Conservation (phyloP, 2,329 filamentous ascomycete species). For the Sclerotinia subarctica region DNA sequence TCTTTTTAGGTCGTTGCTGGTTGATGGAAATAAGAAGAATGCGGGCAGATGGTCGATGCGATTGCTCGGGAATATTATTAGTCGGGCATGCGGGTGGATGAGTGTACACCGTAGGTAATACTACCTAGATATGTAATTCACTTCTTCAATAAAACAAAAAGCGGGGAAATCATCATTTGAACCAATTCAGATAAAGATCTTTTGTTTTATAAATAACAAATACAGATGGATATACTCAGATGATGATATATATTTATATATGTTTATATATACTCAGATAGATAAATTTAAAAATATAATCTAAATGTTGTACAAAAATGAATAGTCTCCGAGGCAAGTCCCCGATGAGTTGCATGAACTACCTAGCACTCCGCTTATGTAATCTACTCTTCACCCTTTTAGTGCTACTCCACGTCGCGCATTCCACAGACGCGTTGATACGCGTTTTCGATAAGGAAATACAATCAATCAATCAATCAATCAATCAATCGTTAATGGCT, state of each 20-base stretch:
- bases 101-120: neutral
- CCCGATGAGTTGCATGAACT: no score
- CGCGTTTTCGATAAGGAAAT: slow-evolving; percentile 10
- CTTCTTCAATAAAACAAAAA: neutral
- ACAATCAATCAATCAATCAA: neutral
- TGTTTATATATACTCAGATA: no score
- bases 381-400: neutral
- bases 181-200: neutral
- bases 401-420: neutral
- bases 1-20: slow-evolving; percentile 11
- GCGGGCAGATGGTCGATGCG: neutral
- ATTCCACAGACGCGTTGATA: slow-evolving; percentile 1
- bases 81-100: neutral
- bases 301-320: no score
- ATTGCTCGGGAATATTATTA: slow-evolving; percentile 28
- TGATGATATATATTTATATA: neutral
- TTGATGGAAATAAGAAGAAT: slow-evolving; percentile 36
- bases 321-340: no score
- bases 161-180: neutral
- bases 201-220: neutral
- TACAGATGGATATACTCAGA: neutral
- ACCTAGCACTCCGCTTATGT: neutral
- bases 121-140: no score
- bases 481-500: neutral
- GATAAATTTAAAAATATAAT: neutral